Evolutionary conservation across 1,139 yeast species (phyloP), one percentile per base, ranked within the genome.

Genomic region (Nematodospora anomalae): DNA sequence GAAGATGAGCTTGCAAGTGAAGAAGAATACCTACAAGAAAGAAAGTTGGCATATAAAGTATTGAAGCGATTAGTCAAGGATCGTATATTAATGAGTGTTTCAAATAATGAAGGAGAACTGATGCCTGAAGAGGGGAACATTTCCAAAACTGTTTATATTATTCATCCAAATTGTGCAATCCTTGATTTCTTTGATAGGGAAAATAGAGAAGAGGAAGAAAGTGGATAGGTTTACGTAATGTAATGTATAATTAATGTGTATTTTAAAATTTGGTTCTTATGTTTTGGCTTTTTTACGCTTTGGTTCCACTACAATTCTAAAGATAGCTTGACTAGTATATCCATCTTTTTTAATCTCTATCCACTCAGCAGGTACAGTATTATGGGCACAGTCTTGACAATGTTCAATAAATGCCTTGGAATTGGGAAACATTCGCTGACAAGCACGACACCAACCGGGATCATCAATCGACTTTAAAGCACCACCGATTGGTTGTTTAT

Each of bases 131-230:
- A 57, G 13, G 62, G 58, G 16, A 54, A 40, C 20, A 54, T 40
- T 40, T 51, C 49, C 26, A 56, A 49, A 40, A 54, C 55, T 14
- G 64, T 83, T 25, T 88, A 83, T 54, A 88, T 88, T 26, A 69
- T 89, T 42, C 97, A 92, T 67, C 97, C 97, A 37, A 90, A 92
- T 58, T 85, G 90, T 64, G 83, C 88, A 13, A 78, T 84, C 42
- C 71, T 82, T 47, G 92, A 83, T 44, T 71, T 69, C 53, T 71
- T 71, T 49, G 76, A 71, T 45, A 37, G 39, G 28, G 39, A 35
- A 4, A 23, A 16, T 20, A 25, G 10, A n/a, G 22, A 23, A 9
- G n/a, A 26, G 22, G 18, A 18, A 28, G 14, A 15, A 11, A n/a
- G n/a, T n/a, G n/a, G n/a, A n/a, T n/a, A n/a, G n/a, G n/a, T n/a